Evolutionary conservation across 768 basidiomycete genomes (phyloP), one percentile per base, ranked within the genome.

Genomic region (Termitomyces sp.): DNA sequence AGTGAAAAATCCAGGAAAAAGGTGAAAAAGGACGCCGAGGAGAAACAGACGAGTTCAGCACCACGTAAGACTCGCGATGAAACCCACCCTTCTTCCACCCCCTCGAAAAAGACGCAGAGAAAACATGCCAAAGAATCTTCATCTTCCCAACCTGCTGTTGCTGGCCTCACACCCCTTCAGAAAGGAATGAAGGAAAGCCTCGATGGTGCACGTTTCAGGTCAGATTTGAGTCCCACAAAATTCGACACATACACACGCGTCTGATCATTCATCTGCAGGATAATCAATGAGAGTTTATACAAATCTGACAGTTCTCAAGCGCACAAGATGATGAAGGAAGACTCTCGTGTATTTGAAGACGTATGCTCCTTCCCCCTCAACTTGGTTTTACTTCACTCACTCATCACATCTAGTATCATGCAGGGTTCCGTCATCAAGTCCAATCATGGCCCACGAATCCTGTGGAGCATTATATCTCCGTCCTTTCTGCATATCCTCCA

Each of bases 401-500:
- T 36, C 29, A 53, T 40, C 25, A 23, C 3, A 29, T 42, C n/a
- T 66, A 98, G 95, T 98, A 98, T 66, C 97, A 98, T 69, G 72
- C 74, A 40, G 94, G 95, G 3, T 98, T 98, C 72, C 85, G 94
- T 22, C 83, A 84, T 54, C 94, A 98, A 74, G 93, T 96, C 1
- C 81, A 87, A 49, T 84, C 86, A 2, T 98, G 97, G 97, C 96
- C 96, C 1, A 85, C 85, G 7, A 96, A 97, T 64, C 96, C 97
- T 0, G 86, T 96, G n/a, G 76, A 88, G 29, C 80, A 89, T 66
- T 94, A 94, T 68, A 82, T 89, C 50, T 75, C 80, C 3, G 60
- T 70, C 15, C 77, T 98, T 47, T 81, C 84, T 0, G 69, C 78
- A 2, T 88, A 86, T 66, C 81, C 91, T 5, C 55, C 75, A 18